Base-by-base conservation (phyloP, 2,329 filamentous ascomycete species). In the Juglanconis juglandina region DNA sequence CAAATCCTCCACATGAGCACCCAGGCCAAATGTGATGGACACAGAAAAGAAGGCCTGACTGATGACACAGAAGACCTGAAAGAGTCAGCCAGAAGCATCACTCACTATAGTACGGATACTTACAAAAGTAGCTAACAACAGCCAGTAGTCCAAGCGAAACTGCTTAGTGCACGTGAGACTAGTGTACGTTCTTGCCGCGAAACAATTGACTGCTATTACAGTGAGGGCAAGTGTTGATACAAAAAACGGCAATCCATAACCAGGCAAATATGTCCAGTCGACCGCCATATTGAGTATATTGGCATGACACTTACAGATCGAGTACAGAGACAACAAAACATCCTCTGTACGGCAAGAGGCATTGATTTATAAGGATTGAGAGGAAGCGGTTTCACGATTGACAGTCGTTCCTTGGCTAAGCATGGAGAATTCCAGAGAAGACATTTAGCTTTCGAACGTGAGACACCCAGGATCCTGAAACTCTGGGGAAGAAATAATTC, bases 131-230 rank as follows among this genome's bases (percentile, higher is more conserved):
- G 17, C 13, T 1, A 58, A 34, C 11, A 49, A 30, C 17, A 58
- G 11, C 56, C 56, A 58, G 11, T 58, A 58, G 13, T 58, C 49
- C 8, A 58, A 39, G n/a, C 49, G 56, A 13, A 53, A 53, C 8
- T 49, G n/a, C 32, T 48, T 52, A 7, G 50, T 24, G 13, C 17
- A 58, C 3, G 13, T 34, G 30, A 37, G 48, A 24, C 42, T 53
- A 1, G 50, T 53, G 34, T 58, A 58, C 5, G 34, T 58, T 7
- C 56, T 53, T 7, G 49, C 56, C 8, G 10, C 11, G 14, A 53
- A 39, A 5, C 48, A 51, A 48, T 7, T n/a, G 7, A 53, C 9
- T 2, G 48, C 50, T n/a, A 53, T 3, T 7, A 48, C 9, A 1
- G 49, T 39, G 10, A 53, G 30, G 1, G 53, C 5, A 1, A 53